phyloP scores from a whole-genome alignment of 2,329 filamentous ascomycete species.

The Cryphonectria naterciae region DNA sequence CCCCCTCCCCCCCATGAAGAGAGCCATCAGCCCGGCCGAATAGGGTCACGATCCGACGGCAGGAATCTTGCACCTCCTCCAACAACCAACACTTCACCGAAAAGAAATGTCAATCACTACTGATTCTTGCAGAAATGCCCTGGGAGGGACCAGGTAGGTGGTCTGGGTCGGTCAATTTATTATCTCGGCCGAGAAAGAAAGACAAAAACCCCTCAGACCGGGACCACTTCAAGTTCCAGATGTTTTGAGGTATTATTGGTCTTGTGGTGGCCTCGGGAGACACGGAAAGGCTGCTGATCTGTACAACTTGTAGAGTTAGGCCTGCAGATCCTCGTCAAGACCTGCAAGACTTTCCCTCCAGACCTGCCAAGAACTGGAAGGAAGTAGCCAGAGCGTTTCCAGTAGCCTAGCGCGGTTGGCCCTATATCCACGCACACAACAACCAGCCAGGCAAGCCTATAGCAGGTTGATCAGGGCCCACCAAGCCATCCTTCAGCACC shows the following conservation, averaged over 20 bases:
- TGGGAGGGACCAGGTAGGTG: background rate
- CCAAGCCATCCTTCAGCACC: background rate
- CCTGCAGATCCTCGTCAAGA: constrained; percentile 1
- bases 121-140: background rate
- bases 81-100: background rate
- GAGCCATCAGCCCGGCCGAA: constrained; percentile 15
- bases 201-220: background rate
- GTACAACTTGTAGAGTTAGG: background rate
- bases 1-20: background rate
- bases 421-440: background rate
- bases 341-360: background rate
- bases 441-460: background rate
- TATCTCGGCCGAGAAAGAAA: background rate
- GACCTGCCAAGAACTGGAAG: background rate
- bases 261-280: background rate
- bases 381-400: no score
- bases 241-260: background rate
- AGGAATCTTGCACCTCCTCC: background rate
- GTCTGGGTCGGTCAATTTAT: background rate
- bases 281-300: background rate
- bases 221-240: background rate
- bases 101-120: background rate
- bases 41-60: background rate
- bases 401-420: background rate
- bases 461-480: background rate